A percentile compares a stretch with the other conserved stretches of the same genome.
Conservation (phyloP, 345 rosid species). For the Cardamine occulta region DNA sequence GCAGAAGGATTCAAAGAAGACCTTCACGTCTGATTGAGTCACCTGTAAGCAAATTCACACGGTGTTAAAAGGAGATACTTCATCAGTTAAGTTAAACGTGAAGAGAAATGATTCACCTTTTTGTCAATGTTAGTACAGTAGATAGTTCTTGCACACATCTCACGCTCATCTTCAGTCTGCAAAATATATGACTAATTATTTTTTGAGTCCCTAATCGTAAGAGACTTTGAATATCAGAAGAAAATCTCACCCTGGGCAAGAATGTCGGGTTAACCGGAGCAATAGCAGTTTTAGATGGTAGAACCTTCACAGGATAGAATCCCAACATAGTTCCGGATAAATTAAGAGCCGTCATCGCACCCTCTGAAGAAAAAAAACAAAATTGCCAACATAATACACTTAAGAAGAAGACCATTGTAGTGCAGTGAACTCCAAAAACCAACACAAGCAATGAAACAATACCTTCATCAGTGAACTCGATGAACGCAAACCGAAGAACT, state of each 20-base stretch:
- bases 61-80: slow-evolving; percentile 14
- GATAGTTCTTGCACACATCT: slow-evolving; percentile 92
- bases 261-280: slow-evolving; percentile 98
- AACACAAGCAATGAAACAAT: slow-evolving; percentile 13
- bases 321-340: slow-evolving; percentile 92
- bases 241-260: slow-evolving; percentile 76
- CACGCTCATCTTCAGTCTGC: slow-evolving; percentile 90
- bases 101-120: slow-evolving; percentile 58
- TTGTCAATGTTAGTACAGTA: slow-evolving; percentile 95
- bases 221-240: background rate
- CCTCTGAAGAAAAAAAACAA: slow-evolving; percentile 52
- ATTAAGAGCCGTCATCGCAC: slow-evolving; percentile 74
- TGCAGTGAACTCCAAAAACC: background rate
- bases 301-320: slow-evolving; percentile 83
- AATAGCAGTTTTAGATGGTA: slow-evolving; percentile 96
- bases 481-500: slow-evolving; percentile 89
- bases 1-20: slow-evolving; percentile 71
- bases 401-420: background rate
- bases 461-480: slow-evolving; percentile 97
- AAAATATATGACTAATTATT: background rate
- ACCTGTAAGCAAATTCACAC: slow-evolving; percentile 47
- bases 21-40: slow-evolving; percentile 69
- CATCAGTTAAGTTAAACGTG: background rate
- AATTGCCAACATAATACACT: slow-evolving; percentile 29
- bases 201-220: background rate